Conservation (phyloP, 768 basidiomycete species). For the Solioccasus polychromus region DNA sequence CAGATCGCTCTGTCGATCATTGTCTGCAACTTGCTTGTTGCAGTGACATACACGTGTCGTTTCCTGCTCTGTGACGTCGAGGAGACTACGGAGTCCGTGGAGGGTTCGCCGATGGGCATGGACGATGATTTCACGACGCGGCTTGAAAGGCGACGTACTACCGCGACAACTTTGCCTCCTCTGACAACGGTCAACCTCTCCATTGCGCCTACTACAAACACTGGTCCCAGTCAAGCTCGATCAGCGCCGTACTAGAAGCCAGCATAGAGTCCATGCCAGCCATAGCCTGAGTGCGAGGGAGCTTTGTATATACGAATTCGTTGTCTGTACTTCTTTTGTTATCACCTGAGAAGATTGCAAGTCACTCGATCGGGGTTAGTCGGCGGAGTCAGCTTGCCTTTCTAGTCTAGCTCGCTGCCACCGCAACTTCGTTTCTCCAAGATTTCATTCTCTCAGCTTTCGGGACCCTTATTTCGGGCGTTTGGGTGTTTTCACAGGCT, state of each 20-base stretch:
- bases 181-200: constrained; percentile 8
- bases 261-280: too few species aligned
- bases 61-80: background rate
- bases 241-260: too few species aligned
- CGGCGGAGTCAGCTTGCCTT: too few species aligned
- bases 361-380: too few species aligned
- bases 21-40: background rate
- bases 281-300: too few species aligned
- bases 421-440: constrained; percentile 1
- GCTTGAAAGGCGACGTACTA: background rate
- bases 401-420: too few species aligned
- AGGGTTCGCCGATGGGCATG: background rate
- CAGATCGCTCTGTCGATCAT: constrained; percentile 6
- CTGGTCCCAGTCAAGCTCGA: too few species aligned
- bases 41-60: too few species aligned
- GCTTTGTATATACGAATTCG: too few species aligned
- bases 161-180: background rate
- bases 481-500: constrained; percentile 7
- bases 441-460: constrained; percentile 14
- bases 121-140: constrained; percentile 10
- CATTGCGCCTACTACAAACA: background rate
- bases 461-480: background rate
- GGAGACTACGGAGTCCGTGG: background rate
- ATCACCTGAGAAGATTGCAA: too few species aligned
- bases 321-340: too few species aligned